Evolutionary conservation across 169 alveolate genomes (phyloP).

Genomic region (Eimeria praecox): DNA sequence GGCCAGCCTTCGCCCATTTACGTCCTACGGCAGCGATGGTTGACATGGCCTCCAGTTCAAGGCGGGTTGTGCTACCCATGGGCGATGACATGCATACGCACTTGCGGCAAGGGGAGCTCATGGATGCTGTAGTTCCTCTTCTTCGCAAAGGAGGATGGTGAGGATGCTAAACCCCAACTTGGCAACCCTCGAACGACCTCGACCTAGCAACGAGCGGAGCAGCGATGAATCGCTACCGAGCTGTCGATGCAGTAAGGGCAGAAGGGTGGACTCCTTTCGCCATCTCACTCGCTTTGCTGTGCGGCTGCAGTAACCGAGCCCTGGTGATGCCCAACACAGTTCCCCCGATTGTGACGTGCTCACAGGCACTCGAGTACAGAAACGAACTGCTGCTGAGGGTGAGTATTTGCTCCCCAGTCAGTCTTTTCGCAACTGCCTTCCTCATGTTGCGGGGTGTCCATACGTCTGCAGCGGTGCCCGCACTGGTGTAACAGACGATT

Average conservation of each 20-base stretch:
- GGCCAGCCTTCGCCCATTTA: neutral
- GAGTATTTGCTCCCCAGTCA: slow-evolving; percentile 9
- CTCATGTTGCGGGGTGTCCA: neutral
- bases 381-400: slow-evolving; percentile 64
- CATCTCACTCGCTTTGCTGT: neutral
- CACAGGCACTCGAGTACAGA: slow-evolving; percentile 78
- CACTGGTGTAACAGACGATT: neutral
- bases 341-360: slow-evolving; percentile 82
- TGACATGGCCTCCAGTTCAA: neutral
- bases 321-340: slow-evolving; percentile 85
- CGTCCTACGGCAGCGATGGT: neutral
- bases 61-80: slow-evolving; percentile 78
- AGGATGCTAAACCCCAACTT: neutral
- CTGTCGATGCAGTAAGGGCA: neutral
- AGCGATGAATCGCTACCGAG: neutral
- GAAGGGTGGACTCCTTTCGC: neutral
- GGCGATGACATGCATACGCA: slow-evolving; percentile 82
- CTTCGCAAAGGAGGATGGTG: slow-evolving; percentile 83
- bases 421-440: neutral
- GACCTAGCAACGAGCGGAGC: neutral
- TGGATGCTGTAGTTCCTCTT: slow-evolving; percentile 73
- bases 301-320: slow-evolving; percentile 67
- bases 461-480: neutral
- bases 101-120: slow-evolving; percentile 82
- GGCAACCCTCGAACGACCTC: neutral